Base-by-base conservation (phyloP, 345 rosid genomes). In the Pseudoturritis turrita region DNA sequence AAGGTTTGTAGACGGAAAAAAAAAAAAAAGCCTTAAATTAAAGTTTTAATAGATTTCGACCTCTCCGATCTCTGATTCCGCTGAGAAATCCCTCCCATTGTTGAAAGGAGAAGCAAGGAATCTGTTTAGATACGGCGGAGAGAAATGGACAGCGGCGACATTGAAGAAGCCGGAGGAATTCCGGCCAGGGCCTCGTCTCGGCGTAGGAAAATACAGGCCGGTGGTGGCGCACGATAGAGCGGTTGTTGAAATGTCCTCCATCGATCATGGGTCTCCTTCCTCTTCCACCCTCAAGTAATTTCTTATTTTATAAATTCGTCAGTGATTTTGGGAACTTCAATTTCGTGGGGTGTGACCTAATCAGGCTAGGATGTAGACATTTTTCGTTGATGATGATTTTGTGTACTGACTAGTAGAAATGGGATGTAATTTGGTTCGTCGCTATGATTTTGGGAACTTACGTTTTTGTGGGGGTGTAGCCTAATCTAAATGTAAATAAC, bases 171-270 rank as follows among this genome's bases (percentile, higher is more conserved):
- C n/a, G 8, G 92, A 86, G 51, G 92, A 83, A 52, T 79, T 85
- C 59, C 78, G 68, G 4, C 68, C 67, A 65, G 71, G 57, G 10
- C 55, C 76, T 0, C 80, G 76, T 23, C 41, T 63, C 72, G 77
- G 78, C 28, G 89, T 87, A 40, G 82, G 96, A 46, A 86, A 86
- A 80, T 95, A 95, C 81, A 67, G 85, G 19, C 99, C 99, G 7
- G 98, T 95, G 15, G 96, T 83, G 62, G 89, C 91, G 29, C 76
- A 87, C 53, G 97, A 90, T 82, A 90, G 94, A 7, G 99, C 98
- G 35, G 96, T 91, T 62, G 86, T 95, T 54, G 86, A 89, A 81
- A 91, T 91, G 99, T 83, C 98, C 0, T 82, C 97, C 55, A 53
- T 91, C 60, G 96, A 87, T 81, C 88, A 84, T 26, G 96, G 92